Percentiles rank a stretch among this genome's conserved stretches.
Conservation (phyloP, 306 rosid genomes). For the Fragaria nilgerrensis region DNA sequence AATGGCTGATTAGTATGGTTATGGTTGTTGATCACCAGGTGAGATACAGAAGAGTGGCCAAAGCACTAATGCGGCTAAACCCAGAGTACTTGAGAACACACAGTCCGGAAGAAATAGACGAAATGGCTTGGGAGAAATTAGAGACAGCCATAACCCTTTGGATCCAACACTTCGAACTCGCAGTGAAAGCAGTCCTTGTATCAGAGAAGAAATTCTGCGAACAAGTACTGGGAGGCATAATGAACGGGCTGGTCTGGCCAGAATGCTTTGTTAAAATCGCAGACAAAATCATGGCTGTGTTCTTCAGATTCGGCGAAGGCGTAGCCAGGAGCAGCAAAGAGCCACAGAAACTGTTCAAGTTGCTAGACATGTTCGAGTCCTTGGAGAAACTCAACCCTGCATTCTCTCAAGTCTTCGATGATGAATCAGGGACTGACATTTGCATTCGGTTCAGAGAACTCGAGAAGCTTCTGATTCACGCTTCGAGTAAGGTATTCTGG, state of each 20-base stretch:
- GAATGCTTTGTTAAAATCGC: conserved; percentile 83
- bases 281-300: conserved; percentile 89
- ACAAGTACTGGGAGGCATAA: conserved; percentile 50
- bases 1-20: too few relatives aligned
- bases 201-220: conserved; percentile 72
- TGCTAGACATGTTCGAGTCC: conserved; percentile 76
- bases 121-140: conserved; percentile 82
- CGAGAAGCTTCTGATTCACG: conserved; percentile 70
- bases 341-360: conserved; percentile 82
- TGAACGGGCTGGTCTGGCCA: conserved; percentile 71
- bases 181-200: conserved; percentile 53
- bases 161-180: conserved; percentile 73
- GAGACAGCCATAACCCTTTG: conserved; percentile 73
- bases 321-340: conserved; percentile 76
- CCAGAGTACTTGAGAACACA: conserved; percentile 73
- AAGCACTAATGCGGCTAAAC: conserved; percentile 78
- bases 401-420: conserved; percentile 47
- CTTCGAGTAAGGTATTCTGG: conserved; percentile 78
- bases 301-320: conserved; percentile 88
- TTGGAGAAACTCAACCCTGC: conserved; percentile 54
- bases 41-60: conserved; percentile 82
- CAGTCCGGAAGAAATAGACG: conserved; percentile 71
- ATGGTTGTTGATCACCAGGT: conserved; percentile 37
- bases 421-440: conserved; percentile 65
- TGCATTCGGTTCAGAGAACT: conserved; percentile 64